phyloP scores from a whole-genome alignment of 2,329 filamentous ascomycete genomes.

The Grosmannia huntii region DNA sequence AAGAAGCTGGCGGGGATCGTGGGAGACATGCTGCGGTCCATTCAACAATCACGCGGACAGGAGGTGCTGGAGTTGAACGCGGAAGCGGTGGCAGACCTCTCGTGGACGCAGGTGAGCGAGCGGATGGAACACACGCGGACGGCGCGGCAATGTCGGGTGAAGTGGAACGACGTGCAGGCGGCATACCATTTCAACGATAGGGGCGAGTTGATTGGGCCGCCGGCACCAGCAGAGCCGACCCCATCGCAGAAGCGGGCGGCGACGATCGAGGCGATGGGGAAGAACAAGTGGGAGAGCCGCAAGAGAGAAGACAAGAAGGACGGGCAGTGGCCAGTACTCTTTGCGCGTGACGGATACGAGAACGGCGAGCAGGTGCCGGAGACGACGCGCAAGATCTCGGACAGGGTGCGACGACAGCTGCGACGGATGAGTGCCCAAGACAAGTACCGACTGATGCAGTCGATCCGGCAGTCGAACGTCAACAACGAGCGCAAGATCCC shows the following conservation, averaged over 20 bases:
- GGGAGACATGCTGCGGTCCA: slow-evolving; percentile 30
- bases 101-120: slow-evolving; percentile 53
- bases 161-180: slow-evolving; percentile 39
- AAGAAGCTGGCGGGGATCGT: slow-evolving; percentile 37
- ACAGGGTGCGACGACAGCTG: slow-evolving; percentile 29
- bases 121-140: slow-evolving; percentile 49
- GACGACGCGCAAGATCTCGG: slow-evolving; percentile 25
- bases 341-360: slow-evolving; percentile 14
- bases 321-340: neutral
- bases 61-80: neutral
- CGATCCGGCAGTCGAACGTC: slow-evolving; percentile 28
- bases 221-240: slow-evolving; percentile 1
- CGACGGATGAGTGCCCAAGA: slow-evolving; percentile 29
- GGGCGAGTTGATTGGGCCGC: slow-evolving; percentile 7
- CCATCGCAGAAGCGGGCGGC: slow-evolving; percentile 5
- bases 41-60: slow-evolving; percentile 12
- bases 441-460: slow-evolving; percentile 29
- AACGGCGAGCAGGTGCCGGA: slow-evolving; percentile 14
- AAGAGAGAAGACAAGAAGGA: neutral
- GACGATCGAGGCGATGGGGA: neutral
- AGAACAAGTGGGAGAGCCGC: neutral
- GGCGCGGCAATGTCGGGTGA: slow-evolving; percentile 53
- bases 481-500: slow-evolving; percentile 32
- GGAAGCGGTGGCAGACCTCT: slow-evolving; percentile 39
- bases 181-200: slow-evolving; percentile 8